Conservation (phyloP, 2,329 filamentous ascomycete genomes). For the Pyricularia sp. region DNA sequence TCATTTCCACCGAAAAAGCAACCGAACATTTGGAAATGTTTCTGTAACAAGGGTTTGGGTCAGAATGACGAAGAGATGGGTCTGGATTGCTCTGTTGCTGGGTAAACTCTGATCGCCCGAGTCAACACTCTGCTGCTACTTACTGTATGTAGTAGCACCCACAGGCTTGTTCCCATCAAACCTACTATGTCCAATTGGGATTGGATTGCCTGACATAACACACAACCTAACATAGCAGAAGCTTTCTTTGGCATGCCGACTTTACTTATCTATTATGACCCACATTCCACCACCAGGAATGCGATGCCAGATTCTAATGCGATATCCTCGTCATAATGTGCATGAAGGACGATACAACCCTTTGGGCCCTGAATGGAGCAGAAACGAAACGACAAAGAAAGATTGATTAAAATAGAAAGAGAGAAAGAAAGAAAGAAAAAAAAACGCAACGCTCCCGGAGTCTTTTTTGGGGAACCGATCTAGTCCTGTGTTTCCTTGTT, state of each 20-base stretch:
- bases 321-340: not conserved
- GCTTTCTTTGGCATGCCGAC: not conserved
- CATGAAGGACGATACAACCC: not conserved
- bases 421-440: not conserved
- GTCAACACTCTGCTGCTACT: not conserved
- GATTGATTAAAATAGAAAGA: not conserved
- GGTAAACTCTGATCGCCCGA: not conserved
- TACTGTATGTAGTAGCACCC: not conserved
- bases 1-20: not conserved
- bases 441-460: slow-evolving; percentile 1
- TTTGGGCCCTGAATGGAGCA: not conserved
- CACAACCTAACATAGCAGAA: not conserved
- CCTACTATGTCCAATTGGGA: not conserved
- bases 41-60: not conserved
- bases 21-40: not conserved
- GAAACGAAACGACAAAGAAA: not conserved
- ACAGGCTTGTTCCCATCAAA: not conserved
- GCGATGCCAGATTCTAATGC: not conserved
- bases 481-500: not conserved
- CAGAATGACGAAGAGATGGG: not conserved
- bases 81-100: not conserved
- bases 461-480: not conserved
- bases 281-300: not conserved
- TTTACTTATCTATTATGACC: not conserved
- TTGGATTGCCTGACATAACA: not conserved